Evolutionary conservation across 1,284 basidiomycete genomes (phyloP), one percentile per base, ranked within the genome.

Genomic region (Moesziomyces antarcticus): DNA sequence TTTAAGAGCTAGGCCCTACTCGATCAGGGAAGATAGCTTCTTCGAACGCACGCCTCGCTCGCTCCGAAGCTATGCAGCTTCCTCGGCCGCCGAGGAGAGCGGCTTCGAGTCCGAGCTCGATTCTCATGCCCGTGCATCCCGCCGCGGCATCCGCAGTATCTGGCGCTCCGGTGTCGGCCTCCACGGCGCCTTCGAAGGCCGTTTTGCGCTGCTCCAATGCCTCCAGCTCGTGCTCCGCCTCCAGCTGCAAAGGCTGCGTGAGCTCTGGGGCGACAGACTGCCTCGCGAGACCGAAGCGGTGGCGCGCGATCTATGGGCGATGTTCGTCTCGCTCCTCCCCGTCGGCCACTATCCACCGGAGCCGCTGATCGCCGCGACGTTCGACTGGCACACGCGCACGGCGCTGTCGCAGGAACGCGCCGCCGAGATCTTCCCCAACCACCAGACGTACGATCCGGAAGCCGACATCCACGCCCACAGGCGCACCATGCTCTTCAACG

Each of bases 241-340:
- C 21, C 79, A 81, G 55, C 62, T 81, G 22, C 50, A 71, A 13
- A 64, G 62, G 11, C 65, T 81, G 14, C 48, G 56, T 3, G 47
- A 65, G 6, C 33, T 65, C 1, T 76, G 74, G 66, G 58, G 56
- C 2, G 59, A 68, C 27, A 65, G 51, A 24, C 44, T 81, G 24
- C 79, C 79, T 0, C 51, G 42, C 22, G 67, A 73, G 37, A 61
- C 75, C 18, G 79, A 80, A 58, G 63, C 71, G 4, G 56, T 78
- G 2, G 75, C 77, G n/a, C 70, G 77, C 18, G 79, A 81, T 22
- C 63, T 79, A 0, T 81, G 79, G 79, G 59, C 79, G 14, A 66
- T 79, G 56, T 73, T 71, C 37, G 68, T 79, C 14, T 76, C 77
- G 1, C 57, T 56, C 9, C 51, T 69, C 5, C 62, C 68, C 13